Evolutionary conservation across 2,329 filamentous ascomycete species (phyloP).

Genomic region (Phaeosphaeriaceae sp.): DNA sequence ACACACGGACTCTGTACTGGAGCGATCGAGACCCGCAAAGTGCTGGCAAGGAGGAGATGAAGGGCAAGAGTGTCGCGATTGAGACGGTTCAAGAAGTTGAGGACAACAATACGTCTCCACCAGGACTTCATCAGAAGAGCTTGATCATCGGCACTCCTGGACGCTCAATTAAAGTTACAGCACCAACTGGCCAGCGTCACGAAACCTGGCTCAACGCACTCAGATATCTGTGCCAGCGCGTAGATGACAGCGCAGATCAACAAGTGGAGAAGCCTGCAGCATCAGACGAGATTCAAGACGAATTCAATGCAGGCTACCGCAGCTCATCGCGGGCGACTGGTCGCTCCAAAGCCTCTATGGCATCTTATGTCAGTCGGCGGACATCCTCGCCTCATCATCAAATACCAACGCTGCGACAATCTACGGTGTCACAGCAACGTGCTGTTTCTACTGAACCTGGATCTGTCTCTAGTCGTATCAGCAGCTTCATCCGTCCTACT

Average conservation of each 20-base stretch:
- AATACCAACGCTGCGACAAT: constrained; percentile 56
- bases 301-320: constrained; percentile 76
- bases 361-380: constrained; percentile 76
- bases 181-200: constrained; percentile 89
- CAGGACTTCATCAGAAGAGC: constrained; percentile 92
- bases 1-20: constrained; percentile 96
- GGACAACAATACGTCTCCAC: constrained; percentile 94
- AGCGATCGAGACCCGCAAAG: constrained; percentile 85
- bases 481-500: constrained; percentile 54
- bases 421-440: constrained; percentile 37
- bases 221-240: constrained; percentile 87
- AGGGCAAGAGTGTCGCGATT: constrained; percentile 89
- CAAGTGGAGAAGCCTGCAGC: constrained; percentile 64
- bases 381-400: constrained; percentile 48
- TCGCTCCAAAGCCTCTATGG: constrained; percentile 67
- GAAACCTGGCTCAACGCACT: constrained; percentile 99
- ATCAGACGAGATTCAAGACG: constrained; percentile 64
- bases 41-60: constrained; percentile 77
- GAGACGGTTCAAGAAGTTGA: constrained; percentile 90
- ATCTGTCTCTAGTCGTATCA: constrained; percentile 55
- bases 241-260: constrained; percentile 56
- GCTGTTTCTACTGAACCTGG: constrained; percentile 44
- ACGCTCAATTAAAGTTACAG: constrained; percentile 90
- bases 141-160: constrained; percentile 89
- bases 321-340: constrained; percentile 61